phyloP scores from a whole-genome alignment of 2,329 filamentous ascomycete genomes.

The Xylaria sp. region DNA sequence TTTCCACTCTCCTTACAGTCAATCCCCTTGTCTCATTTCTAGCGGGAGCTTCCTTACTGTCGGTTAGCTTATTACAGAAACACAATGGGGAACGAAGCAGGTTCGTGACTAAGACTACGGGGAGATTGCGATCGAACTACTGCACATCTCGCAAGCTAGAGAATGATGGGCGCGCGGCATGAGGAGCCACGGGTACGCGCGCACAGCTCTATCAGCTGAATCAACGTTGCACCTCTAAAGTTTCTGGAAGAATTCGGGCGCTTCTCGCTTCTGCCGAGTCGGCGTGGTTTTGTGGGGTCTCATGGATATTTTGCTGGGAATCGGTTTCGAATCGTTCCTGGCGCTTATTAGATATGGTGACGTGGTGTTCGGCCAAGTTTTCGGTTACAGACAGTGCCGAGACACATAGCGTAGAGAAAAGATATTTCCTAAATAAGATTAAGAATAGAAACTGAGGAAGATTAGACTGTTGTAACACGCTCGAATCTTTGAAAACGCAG shows the following conservation, averaged over 20 bases:
- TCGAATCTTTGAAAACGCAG: no score
- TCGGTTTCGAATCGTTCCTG: neutral
- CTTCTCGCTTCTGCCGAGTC: neutral
- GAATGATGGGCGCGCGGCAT: neutral
- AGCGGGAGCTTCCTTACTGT: neutral
- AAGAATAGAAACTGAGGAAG: no score
- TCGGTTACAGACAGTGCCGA: no score
- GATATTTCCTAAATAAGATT: no score
- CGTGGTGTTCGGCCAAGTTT: neutral
- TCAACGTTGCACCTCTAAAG: conserved; percentile 11
- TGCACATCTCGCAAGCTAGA: neutral
- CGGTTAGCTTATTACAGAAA: neutral
- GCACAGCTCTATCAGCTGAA: conserved; percentile 9
- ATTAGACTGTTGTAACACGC: no score
- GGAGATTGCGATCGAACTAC: neutral
- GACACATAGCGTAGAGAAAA: no score
- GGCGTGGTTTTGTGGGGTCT: neutral
- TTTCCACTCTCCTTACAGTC: neutral
- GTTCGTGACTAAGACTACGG: neutral
- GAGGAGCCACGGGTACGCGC: neutral
- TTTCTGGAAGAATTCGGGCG: neutral
- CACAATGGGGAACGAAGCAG: neutral
- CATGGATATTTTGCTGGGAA: neutral
- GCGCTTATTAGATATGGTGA: conserved; percentile 1
- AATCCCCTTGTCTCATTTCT: neutral